Base-by-base conservation (phyloP, 1,284 basidiomycete genomes). In the Trichosporon ovoides region DNA sequence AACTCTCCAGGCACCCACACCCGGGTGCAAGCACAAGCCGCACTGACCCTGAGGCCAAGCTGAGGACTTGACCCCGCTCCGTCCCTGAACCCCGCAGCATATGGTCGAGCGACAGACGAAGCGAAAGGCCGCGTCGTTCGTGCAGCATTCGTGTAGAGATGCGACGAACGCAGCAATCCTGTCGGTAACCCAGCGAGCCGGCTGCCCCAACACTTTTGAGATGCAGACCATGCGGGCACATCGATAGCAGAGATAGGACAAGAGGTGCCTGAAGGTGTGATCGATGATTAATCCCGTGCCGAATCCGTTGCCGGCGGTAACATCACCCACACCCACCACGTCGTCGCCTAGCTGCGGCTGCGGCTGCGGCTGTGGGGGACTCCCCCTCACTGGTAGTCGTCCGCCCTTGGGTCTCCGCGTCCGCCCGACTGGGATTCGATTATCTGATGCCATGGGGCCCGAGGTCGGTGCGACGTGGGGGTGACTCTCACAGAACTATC, bases 251-350 rank as follows among this genome's bases (percentile, higher is more conserved):
- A 48, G 16, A n/a, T n/a, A n/a, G n/a, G n/a, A n/a, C n/a, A n/a
- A n/a, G 14, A 16, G n/a, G 43, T 48, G 43, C 43, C 43, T 48
- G 43, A 48, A 16, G 19, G 22, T 48, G n/a, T 22, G 43, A 48
- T 20, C 28, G 28, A 48, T 48, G 28, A 48, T 48, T 22, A 48
- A 28, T 28, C 43, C 43, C 43, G 43, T 48, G 43, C 43, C 43
- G 28, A 4, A 20, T 48, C 43, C 43, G 43, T 48, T 48, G 43
- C 43, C 43, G 43, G 43, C 43, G 43, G 43, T 48, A 48, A 48
- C 43, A 48, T 31, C 43, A 31, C 24, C 43, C 43, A 3, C 24
- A 7, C 11, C 24, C 28, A 31, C 22, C 43, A 28, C 40, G 14
- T 5, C 22, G 24, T n/a, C 24, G 43, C 12, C 14, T 16, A 12